Conservation (phyloP, 148 eudicot genomes). For the Linanthus parryae region DNA sequence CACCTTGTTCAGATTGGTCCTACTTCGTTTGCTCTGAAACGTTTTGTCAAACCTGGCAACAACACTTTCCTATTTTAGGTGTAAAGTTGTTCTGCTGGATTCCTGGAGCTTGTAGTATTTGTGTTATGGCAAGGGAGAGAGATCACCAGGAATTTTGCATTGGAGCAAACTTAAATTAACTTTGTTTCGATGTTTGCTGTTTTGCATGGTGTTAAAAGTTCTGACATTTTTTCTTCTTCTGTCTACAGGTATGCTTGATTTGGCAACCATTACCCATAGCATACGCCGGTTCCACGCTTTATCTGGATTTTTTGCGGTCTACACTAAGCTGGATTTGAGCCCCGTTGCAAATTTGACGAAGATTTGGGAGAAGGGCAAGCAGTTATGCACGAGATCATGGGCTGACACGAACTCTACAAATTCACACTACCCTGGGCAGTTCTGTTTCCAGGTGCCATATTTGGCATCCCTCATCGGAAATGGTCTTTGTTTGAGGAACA, state of each 20-base stretch:
- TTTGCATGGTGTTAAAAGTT: no score
- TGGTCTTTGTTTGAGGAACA: conserved; percentile 45
- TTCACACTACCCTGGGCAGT: conserved; percentile 22
- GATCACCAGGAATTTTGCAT: no score
- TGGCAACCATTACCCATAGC: conserved; percentile 14
- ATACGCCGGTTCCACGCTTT: conserved; percentile 59
- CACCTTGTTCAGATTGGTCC: no score
- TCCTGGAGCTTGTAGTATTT: no score
- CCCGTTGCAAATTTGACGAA: conserved; percentile 45
- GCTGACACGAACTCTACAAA: conserved; percentile 17
- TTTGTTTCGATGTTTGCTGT: no score
- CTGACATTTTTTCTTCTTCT: no score
- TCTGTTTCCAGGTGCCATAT: conserved; percentile 66
- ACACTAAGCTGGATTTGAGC: conserved; percentile 44
- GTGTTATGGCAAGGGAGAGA: no score
- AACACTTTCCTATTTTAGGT: no score
- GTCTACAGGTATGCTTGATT: conserved; percentile 30
- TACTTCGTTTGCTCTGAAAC: no score
- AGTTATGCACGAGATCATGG: conserved; percentile 50
- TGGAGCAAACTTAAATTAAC: no score
- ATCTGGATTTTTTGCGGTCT: conserved; percentile 78
- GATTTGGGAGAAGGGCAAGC: conserved; percentile 51
- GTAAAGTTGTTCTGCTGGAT: no score
- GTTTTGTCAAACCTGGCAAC: no score
- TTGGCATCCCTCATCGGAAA: conserved; percentile 54